Percentiles rank a stretch among this genome's conserved stretches.
Evolutionary conservation across 2,329 filamentous ascomycete species (phyloP).

Genomic region (Xylariaceae sp.): DNA sequence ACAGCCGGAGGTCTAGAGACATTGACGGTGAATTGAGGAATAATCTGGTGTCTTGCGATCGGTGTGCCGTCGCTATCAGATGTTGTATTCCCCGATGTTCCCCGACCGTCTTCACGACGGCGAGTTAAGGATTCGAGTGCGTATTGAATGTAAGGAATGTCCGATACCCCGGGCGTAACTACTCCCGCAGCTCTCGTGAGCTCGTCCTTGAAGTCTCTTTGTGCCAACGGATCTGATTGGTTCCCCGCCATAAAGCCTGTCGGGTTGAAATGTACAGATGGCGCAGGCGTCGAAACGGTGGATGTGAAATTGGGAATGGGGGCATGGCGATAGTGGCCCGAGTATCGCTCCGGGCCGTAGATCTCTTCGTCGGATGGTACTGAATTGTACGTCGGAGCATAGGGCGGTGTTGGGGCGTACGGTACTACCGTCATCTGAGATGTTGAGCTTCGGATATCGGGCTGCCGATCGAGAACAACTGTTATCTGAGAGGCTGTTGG

Average conservation of each 20-base stretch:
- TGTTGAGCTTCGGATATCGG: slow-evolving; percentile 30
- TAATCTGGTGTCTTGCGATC: slow-evolving; percentile 19
- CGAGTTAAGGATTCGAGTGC: slow-evolving; percentile 84
- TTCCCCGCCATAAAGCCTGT: slow-evolving; percentile 37
- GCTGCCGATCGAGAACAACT: slow-evolving; percentile 25
- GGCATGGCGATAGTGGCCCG: slow-evolving; percentile 30
- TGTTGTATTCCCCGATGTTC: slow-evolving; percentile 12
- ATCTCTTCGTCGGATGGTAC: slow-evolving; percentile 39
- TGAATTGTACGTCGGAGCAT: slow-evolving; percentile 28
- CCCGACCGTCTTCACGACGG: slow-evolving; percentile 60
- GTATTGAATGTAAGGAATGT: slow-evolving; percentile 84
- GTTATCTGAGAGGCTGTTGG: slow-evolving; percentile 29
- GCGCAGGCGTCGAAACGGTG: slow-evolving; percentile 19
- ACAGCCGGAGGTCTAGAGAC: slow-evolving; percentile 7
- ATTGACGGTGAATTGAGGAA: slow-evolving; percentile 17
- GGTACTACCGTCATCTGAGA: slow-evolving; percentile 36
- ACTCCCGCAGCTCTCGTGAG: slow-evolving; percentile 48
- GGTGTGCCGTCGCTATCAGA: slow-evolving; percentile 20
- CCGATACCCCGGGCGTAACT: slow-evolving; percentile 75
- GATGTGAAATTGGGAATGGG: slow-evolving; percentile 22
- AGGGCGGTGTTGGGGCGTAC: slow-evolving; percentile 40
- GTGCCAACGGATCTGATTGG: slow-evolving; percentile 23
- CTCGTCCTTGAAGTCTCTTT: slow-evolving; percentile 48
- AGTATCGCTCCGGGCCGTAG: slow-evolving; percentile 44
- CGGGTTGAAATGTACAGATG: slow-evolving; percentile 37